Percentiles rank a stretch among this genome's conserved stretches.
These are phyloP conservation scores for Lachnellula hyalina DNA, from an alignment of 2,329 filamentous ascomycete genomes.

Conservation along the genomic window DNA sequence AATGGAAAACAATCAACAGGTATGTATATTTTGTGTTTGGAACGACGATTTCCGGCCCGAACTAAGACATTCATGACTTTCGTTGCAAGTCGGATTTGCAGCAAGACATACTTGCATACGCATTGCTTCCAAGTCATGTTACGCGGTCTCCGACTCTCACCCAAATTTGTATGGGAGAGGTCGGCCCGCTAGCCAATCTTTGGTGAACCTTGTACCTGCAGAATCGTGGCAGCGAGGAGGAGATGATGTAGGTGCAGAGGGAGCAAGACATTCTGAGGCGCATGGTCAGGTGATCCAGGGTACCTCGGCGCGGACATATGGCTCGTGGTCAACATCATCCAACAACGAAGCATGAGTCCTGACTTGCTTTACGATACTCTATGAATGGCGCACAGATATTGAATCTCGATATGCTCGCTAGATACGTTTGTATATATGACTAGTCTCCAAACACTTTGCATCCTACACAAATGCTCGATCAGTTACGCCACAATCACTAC, in stretches of 20 bases:
- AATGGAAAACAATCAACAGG: too few species aligned
- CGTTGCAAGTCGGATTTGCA: conserved; percentile 14
- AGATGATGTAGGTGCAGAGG: not conserved
- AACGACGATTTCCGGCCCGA: not conserved
- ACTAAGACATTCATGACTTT: not conserved
- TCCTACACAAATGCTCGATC: conserved; percentile 4
- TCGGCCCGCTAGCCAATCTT: conserved; percentile 22
- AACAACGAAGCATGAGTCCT: too few species aligned
- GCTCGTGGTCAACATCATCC: not conserved
- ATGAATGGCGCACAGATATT: too few species aligned
- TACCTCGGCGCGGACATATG: not conserved
- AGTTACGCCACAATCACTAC: conserved; percentile 2
- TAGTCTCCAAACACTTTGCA: not conserved
- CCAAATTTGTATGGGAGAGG: conserved; percentile 24
- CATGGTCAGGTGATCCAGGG: not conserved
- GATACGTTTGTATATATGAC: not conserved
- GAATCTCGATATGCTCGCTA: not conserved
- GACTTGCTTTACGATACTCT: too few species aligned
- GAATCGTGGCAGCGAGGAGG: conserved; percentile 2
- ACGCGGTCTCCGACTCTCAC: conserved; percentile 24
- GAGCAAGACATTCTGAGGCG: not conserved
- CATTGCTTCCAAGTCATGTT: conserved; percentile 27
- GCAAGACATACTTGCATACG: conserved; percentile 29
- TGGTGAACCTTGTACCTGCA: conserved; percentile 12
- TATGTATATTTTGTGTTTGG: not conserved